Conservation (phyloP, 2,329 filamentous ascomycete genomes). For the Claviceps citrina region DNA sequence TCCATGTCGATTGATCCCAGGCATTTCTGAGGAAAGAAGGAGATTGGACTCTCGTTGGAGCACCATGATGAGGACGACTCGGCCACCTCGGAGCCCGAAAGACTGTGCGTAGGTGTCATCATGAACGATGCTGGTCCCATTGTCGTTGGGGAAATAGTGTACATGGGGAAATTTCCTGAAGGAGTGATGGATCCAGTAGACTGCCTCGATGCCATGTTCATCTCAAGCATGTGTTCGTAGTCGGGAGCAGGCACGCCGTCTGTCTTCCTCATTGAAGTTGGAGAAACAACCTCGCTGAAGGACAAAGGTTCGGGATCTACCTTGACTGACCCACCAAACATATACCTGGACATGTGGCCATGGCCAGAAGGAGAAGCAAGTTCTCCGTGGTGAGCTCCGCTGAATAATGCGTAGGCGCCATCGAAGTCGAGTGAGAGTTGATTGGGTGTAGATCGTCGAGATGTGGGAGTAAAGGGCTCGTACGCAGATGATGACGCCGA, state of each 20-base stretch:
- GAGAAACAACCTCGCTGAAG: constrained; percentile 18
- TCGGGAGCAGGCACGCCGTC: constrained; percentile 20
- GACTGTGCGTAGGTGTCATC: constrained; percentile 25
- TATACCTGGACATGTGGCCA: constrained; percentile 18
- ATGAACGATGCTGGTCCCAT: constrained; percentile 21
- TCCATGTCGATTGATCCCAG: constrained; percentile 19
- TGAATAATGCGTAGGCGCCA: constrained; percentile 15
- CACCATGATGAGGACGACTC: constrained; percentile 25
- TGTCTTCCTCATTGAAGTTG: constrained; percentile 23
- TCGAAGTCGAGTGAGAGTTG: constrained; percentile 24
- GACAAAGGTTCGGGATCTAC: constrained; percentile 19
- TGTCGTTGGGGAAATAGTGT: constrained; percentile 19
- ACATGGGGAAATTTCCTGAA: constrained; percentile 21
- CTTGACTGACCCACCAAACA: constrained; percentile 20
- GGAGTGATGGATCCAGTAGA: constrained; percentile 24
- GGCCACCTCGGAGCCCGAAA: constrained; percentile 24
- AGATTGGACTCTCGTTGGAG: constrained; percentile 25
- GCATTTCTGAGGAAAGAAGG: constrained; percentile 22
- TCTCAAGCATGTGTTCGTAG: constrained; percentile 25
- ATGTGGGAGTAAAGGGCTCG: constrained; percentile 29
- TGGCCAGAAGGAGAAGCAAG: constrained; percentile 21
- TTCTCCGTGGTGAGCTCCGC: constrained; percentile 15
- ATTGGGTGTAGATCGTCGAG: constrained; percentile 28
- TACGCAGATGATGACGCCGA: constrained; percentile 23
- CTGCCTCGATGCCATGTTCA: constrained; percentile 19